These are phyloP conservation scores for Ustilago trichophora DNA, from an alignment of 1,284 basidiomycete species.

Conservation along the genomic window DNA sequence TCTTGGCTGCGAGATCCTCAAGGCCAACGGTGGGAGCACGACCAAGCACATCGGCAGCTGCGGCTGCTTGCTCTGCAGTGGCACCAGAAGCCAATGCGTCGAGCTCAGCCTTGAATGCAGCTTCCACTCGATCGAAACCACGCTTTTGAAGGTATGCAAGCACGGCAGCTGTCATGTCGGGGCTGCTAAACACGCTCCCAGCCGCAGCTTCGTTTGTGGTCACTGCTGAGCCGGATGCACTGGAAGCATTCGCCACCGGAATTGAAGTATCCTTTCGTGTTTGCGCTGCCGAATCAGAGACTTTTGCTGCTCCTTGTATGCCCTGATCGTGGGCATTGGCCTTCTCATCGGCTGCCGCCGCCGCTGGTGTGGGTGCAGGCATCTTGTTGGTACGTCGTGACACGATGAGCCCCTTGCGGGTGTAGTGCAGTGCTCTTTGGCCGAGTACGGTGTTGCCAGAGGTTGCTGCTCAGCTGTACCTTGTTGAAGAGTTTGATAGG, in stretches of 20 bases:
- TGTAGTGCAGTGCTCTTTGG: too few relatives aligned
- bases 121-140: constrained; percentile 81
- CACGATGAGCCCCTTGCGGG: too few relatives aligned
- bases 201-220: constrained; percentile 21
- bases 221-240: constrained; percentile 8
- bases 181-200: constrained; percentile 37
- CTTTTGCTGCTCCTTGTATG: too few relatives aligned
- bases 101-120: constrained; percentile 77
- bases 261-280: constrained; percentile 31
- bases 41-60: constrained; percentile 60
- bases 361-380: constrained; percentile 19
- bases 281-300: constrained; percentile 14
- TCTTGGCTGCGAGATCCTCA: constrained; percentile 68
- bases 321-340: constrained; percentile 12
- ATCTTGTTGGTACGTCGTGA: too few relatives aligned
- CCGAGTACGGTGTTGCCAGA: too few relatives aligned
- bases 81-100: constrained; percentile 64
- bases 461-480: too few relatives aligned
- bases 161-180: constrained; percentile 44
- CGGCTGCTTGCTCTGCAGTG: constrained; percentile 41
- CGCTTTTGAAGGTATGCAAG: constrained; percentile 77
- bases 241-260: constrained; percentile 13
- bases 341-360: constrained; percentile 33
- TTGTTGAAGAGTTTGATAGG: too few relatives aligned
- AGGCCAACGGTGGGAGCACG: constrained; percentile 73